Conservation (phyloP, 768 basidiomycete genomes). For the Agaricus blazei region DNA sequence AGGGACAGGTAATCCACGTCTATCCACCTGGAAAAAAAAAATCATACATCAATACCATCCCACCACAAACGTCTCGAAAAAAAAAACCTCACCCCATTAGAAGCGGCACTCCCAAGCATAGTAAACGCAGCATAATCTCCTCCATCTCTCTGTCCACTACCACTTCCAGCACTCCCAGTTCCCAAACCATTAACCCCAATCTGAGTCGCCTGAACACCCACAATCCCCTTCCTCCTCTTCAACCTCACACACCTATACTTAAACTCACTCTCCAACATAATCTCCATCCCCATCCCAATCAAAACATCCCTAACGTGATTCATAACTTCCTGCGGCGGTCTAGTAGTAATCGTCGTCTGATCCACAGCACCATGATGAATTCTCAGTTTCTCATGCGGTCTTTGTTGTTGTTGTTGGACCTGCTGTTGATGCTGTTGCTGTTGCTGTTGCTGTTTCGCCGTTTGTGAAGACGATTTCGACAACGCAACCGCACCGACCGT, state of each 20-base stretch:
- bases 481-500: constrained; percentile 30
- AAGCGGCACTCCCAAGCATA: constrained; percentile 77
- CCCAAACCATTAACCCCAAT: constrained; percentile 34
- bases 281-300: constrained; percentile 85
- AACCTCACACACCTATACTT: constrained; percentile 82
- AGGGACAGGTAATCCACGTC: constrained; percentile 81
- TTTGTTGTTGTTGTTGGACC: constrained; percentile 19
- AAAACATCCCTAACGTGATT: constrained; percentile 77
- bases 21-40: constrained; percentile 61
- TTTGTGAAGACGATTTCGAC: not conserved
- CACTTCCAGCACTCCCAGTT: constrained; percentile 17
- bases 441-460: constrained; percentile 9
- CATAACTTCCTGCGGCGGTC: constrained; percentile 83
- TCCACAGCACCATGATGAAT: constrained; percentile 93
- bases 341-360: constrained; percentile 80
- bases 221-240: constrained; percentile 60
- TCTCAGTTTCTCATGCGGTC: constrained; percentile 46
- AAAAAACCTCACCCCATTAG: constrained; percentile 64
- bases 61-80: not conserved
- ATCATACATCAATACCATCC: not conserved
- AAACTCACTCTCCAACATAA: constrained; percentile 84
- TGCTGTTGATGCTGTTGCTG: constrained; percentile 18
- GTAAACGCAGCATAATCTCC: constrained; percentile 59
- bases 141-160: constrained; percentile 23
- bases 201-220: constrained; percentile 18